Percentiles rank a stretch among this genome's conserved stretches.
Conservation (phyloP, 208 protist species). For the Trypanosoma vivax region DNA sequence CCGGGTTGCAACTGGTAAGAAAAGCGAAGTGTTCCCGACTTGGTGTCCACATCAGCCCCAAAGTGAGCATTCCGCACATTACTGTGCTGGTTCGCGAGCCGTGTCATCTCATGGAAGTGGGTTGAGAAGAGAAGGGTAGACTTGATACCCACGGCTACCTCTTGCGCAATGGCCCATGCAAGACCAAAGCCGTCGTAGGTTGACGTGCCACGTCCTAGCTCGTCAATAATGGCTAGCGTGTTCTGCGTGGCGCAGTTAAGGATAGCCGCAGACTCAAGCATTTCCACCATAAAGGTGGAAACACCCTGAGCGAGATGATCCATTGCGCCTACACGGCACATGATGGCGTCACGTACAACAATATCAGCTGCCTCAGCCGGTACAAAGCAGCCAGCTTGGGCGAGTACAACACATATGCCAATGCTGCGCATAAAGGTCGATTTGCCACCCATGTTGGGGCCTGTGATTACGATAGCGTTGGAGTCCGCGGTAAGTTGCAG, state of each 20-base stretch:
- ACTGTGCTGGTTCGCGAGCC: slow-evolving; percentile 55
- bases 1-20: slow-evolving; percentile 81
- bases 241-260: slow-evolving; percentile 88
- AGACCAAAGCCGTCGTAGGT: slow-evolving; percentile 99
- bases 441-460: slow-evolving; percentile 98
- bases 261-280: slow-evolving; percentile 98
- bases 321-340: slow-evolving; percentile 98
- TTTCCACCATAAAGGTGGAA: slow-evolving; percentile 99
- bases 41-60: slow-evolving; percentile 63
- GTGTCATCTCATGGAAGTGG: slow-evolving; percentile 99
- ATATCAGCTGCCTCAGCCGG: slow-evolving; percentile 89
- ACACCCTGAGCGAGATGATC: slow-evolving; percentile 92
- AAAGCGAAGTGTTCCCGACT: slow-evolving; percentile 69
- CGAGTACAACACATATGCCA: slow-evolving; percentile 95
- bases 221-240: slow-evolving; percentile 98
- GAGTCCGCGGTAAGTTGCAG: slow-evolving; percentile 65
- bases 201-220: slow-evolving; percentile 98
- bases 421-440: slow-evolving; percentile 98
- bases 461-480: slow-evolving; percentile 87
- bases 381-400: slow-evolving; percentile 99
- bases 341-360: slow-evolving; percentile 90
- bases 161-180: slow-evolving; percentile 98
- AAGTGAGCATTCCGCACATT: slow-evolving; percentile 79
- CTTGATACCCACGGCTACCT: slow-evolving; percentile 78
- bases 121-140: slow-evolving; percentile 97